A percentile compares a stretch with the other conserved stretches of the same genome.
These are phyloP conservation scores for Neophaeococcomyces mojaviensis DNA, from an alignment of 2,329 filamentous ascomycete species.

Conservation along the genomic window DNA sequence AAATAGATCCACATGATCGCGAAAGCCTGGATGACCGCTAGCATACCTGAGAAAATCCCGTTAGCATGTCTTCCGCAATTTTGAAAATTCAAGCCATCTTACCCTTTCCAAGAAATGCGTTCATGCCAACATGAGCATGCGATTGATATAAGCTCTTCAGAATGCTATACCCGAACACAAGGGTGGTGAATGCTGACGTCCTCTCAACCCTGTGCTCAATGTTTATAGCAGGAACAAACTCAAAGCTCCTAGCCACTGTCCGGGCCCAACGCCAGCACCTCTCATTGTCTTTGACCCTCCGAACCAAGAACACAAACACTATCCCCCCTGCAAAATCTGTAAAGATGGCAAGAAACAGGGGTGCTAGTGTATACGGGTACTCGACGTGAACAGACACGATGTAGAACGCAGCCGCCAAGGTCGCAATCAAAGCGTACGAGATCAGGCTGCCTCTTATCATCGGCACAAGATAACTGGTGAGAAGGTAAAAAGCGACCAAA, in stretches of 20 bases:
- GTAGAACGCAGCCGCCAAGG: conserved; percentile 50
- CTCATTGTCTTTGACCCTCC: conserved; percentile 6
- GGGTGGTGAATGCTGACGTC: conserved; percentile 56
- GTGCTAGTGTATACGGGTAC: conserved; percentile 47
- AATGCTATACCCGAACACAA: conserved; percentile 59
- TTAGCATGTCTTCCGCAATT: no score
- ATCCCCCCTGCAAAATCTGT: conserved; percentile 44
- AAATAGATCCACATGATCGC: conserved; percentile 59
- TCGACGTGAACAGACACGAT: conserved; percentile 52
- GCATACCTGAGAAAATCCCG: conserved; percentile 1
- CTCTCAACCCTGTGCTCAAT: conserved; percentile 61
- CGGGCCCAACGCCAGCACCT: neutral
- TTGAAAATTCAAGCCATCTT: no score
- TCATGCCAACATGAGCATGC: conserved; percentile 15
- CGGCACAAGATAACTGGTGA: conserved; percentile 45
- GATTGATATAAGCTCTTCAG: conserved; percentile 40
- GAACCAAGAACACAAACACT: conserved; percentile 35
- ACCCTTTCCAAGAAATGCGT: conserved; percentile 53
- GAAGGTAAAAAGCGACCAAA: conserved; percentile 42
- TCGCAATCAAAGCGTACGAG: conserved; percentile 36
- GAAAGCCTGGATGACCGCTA: conserved; percentile 43
- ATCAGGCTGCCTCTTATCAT: conserved; percentile 54
- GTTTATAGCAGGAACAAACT: conserved; percentile 56
- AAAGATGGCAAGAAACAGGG: conserved; percentile 50
- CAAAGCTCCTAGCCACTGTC: conserved; percentile 32